Conservation (phyloP, 2,329 filamentous ascomycete species). For the Penicillium psychrosexuale region DNA sequence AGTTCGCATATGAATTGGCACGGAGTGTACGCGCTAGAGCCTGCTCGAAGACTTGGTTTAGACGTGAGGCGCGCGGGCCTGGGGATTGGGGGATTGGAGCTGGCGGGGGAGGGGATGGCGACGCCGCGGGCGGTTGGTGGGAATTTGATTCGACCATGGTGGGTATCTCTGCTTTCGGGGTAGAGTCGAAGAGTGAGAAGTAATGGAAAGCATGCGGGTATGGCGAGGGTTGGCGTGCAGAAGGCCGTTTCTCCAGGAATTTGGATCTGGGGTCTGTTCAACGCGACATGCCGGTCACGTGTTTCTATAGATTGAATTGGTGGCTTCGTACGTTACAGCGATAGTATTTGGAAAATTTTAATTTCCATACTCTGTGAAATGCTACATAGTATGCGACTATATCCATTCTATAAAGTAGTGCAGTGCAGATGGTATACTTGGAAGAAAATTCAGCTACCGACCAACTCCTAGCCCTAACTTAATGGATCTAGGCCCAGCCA, state of each 20-base stretch:
- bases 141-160: slow-evolving; percentile 23
- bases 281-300: slow-evolving; percentile 27
- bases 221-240: not conserved
- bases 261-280: slow-evolving; percentile 6
- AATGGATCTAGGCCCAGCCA: slow-evolving; percentile 2
- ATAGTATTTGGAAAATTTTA: not conserved
- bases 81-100: slow-evolving; percentile 55
- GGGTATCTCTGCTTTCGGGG: not conserved
- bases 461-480: not conserved
- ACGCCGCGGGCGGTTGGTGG: slow-evolving; percentile 26
- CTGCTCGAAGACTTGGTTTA: slow-evolving; percentile 59
- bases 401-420: not conserved
- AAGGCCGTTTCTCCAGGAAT: slow-evolving; percentile 10
- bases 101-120: slow-evolving; percentile 52
- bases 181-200: not conserved
- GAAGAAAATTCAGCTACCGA: not conserved
- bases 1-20: slow-evolving; percentile 60
- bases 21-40: slow-evolving; percentile 59
- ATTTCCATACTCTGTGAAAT: not conserved
- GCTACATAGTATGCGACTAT: not conserved
- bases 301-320: slow-evolving; percentile 18
- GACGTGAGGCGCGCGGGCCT: slow-evolving; percentile 58
- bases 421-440: no score
- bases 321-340: not conserved
- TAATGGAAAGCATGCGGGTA: not conserved